Conservation (phyloP, 805 yeast species). For the Yamadazyma akitaensis region DNA sequence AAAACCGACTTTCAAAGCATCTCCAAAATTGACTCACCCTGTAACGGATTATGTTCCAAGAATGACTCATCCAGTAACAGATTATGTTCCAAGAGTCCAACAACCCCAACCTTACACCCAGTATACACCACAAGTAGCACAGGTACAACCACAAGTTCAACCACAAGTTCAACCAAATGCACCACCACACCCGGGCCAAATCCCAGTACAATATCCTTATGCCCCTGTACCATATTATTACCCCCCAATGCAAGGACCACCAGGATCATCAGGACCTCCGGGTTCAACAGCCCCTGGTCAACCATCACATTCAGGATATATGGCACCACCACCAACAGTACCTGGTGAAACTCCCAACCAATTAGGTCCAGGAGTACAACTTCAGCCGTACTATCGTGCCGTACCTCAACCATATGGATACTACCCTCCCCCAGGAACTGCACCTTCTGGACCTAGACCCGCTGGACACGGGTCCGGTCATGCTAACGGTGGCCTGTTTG, state of each 20-base stretch:
- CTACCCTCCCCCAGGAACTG: neutral
- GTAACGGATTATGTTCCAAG: neutral
- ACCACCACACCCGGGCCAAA: neutral
- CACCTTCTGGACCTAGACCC: neutral
- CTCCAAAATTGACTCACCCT: constrained; percentile 9
- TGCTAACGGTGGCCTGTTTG: neutral
- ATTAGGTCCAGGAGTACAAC: neutral
- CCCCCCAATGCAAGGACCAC: neutral
- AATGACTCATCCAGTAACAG: constrained; percentile 26
- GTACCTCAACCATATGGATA: neutral
- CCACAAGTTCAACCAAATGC: neutral
- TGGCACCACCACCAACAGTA: no score
- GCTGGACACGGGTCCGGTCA: neutral
- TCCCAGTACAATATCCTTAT: neutral
- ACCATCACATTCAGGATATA: no score
- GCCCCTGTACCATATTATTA: neutral
- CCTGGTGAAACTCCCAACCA: neutral
- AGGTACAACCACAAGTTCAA: no score
- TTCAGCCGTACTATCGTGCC: neutral
- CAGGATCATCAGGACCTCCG: neutral
- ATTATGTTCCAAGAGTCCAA: neutral
- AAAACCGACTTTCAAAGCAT: constrained; percentile 46
- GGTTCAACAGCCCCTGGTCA: neutral
- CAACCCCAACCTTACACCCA: constrained; percentile 4
- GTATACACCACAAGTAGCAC: neutral